Conservation (phyloP, 495 filamentous ascomycete genomes). For the Podospora comata region DNA sequence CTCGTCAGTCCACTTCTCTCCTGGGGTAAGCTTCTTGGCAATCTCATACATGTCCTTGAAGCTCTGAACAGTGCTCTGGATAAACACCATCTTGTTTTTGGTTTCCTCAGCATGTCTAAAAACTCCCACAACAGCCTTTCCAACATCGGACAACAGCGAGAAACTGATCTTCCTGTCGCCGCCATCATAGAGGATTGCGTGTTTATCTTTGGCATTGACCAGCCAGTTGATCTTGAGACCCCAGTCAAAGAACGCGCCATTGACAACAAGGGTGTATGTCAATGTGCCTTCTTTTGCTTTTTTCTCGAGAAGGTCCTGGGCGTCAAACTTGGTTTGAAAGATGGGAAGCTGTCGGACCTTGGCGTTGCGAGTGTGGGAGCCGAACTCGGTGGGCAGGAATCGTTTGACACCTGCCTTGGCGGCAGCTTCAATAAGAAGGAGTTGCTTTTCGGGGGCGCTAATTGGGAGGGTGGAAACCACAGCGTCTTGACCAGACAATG, state of each 20-base stretch:
- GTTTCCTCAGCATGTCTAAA: conserved; percentile 48
- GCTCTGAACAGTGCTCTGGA: conserved; percentile 38
- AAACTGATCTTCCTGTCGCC: conserved; percentile 43
- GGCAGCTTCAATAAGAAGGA: conserved; percentile 55
- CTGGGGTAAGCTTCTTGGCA: conserved; percentile 16
- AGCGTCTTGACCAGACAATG: conserved; percentile 52
- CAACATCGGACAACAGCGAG: conserved; percentile 40
- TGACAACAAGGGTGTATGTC: conserved; percentile 45
- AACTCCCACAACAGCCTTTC: conserved; percentile 41
- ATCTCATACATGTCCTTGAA: conserved; percentile 46
- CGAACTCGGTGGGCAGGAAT: conserved; percentile 55
- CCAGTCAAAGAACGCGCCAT: conserved; percentile 43
- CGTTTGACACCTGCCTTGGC: conserved; percentile 45
- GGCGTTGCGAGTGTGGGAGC: conserved; percentile 34
- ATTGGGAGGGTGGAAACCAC: conserved; percentile 48
- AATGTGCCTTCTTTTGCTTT: conserved; percentile 35
- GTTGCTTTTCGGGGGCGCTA: conserved; percentile 38
- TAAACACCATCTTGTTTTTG: conserved; percentile 43
- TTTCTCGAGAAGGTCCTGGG: conserved; percentile 40
- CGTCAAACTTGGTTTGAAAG: conserved; percentile 43
- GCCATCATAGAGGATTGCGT: conserved; percentile 43
- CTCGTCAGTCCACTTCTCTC: conserved; percentile 10
- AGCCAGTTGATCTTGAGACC: conserved; percentile 37
- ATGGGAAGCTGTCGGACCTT: conserved; percentile 35
- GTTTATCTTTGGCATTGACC: conserved; percentile 36